phyloP scores from a whole-genome alignment of 2,329 filamentous ascomycete genomes.

The Blumeria hordei region DNA sequence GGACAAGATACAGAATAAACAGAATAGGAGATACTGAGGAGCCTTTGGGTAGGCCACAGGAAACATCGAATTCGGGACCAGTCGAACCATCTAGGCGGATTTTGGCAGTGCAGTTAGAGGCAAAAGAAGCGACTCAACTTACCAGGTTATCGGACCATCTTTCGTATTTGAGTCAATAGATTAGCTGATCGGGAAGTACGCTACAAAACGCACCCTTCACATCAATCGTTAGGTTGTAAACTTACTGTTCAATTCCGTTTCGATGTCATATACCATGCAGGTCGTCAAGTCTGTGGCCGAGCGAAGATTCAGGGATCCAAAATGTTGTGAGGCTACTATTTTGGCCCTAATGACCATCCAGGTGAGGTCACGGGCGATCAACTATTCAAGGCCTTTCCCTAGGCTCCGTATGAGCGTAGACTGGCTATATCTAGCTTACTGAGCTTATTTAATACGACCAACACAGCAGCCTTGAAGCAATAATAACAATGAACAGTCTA shows the following conservation, averaged over 20 bases:
- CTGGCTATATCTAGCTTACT: neutral
- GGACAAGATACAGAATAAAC: neutral
- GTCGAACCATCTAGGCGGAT: neutral
- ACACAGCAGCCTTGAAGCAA: neutral
- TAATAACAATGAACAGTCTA: neutral
- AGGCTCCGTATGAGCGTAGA: neutral
- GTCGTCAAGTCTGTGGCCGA: neutral
- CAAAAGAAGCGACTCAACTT: neutral
- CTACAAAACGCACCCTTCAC: neutral
- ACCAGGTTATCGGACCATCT: neutral
- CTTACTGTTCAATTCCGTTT: neutral
- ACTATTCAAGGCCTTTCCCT: too few species aligned
- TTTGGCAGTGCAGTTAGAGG: neutral
- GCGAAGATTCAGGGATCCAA: neutral
- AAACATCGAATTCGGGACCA: neutral
- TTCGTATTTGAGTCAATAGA: neutral
- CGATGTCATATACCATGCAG: neutral
- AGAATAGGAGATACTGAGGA: neutral
- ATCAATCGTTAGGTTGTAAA: neutral
- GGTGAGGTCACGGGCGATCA: too few species aligned
- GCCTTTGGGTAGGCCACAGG: neutral
- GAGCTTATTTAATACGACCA: neutral
- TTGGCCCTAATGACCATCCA: too few species aligned
- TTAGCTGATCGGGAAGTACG: neutral
- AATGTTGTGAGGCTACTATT: neutral